These are phyloP conservation scores for Amauroascus verrucosus DNA, from an alignment of 2,329 filamentous ascomycete genomes.

Conservation along the genomic window DNA sequence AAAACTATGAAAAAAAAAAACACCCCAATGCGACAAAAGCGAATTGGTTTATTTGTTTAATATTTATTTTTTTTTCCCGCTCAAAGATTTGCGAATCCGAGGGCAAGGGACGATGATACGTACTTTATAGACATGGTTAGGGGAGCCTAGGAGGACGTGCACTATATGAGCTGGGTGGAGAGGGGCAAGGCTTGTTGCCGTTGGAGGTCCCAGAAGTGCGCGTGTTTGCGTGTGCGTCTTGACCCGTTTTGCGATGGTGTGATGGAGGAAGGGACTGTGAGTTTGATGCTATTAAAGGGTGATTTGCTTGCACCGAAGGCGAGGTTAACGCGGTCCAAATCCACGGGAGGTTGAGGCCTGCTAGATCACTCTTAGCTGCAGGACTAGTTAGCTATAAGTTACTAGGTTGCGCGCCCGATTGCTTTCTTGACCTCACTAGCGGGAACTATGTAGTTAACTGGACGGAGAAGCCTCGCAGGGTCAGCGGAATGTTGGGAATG, in stretches of 20 bases:
- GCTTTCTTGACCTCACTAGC: background rate
- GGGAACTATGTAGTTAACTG: background rate
- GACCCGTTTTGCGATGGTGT: background rate
- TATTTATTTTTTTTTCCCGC: no score
- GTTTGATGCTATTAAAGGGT: background rate
- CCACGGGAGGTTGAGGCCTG: background rate
- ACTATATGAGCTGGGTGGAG: no score
- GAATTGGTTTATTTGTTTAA: no score
- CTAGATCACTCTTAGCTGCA: background rate
- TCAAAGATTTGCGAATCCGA: background rate
- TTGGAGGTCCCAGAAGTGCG: no score
- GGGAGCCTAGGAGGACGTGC: background rate
- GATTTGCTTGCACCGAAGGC: conserved; percentile 3
- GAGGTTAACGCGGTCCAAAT: conserved; percentile 7
- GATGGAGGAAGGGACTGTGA: background rate
- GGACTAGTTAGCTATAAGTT: background rate
- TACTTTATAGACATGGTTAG: conserved; percentile 34
- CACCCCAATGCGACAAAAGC: background rate
- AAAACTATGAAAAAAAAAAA: background rate
- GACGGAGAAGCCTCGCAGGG: background rate
- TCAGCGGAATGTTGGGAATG: no score
- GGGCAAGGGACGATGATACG: conserved; percentile 15
- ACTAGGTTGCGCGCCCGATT: background rate
- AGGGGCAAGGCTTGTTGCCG: no score
- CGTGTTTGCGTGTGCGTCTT: no score